These are phyloP conservation scores for Daldinia caldariorum DNA, from an alignment of 495 filamentous ascomycete genomes.

Conservation along the genomic window DNA sequence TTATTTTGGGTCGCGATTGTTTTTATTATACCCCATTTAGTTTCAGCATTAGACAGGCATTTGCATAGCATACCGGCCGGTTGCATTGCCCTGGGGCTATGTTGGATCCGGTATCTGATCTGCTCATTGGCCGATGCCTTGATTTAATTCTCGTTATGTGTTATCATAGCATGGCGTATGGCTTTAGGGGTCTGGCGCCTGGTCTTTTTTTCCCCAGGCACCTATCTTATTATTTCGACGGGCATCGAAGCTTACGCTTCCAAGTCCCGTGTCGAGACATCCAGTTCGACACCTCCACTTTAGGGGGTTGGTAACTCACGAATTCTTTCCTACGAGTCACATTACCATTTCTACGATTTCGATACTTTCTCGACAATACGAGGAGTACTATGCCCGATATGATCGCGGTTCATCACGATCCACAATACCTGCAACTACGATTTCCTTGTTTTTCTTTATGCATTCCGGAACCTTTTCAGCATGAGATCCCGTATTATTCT, in stretches of 20 bases:
- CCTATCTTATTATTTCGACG: constrained; percentile 15
- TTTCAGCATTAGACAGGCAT: constrained; percentile 48
- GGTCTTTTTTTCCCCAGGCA: constrained; percentile 20
- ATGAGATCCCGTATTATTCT: neutral
- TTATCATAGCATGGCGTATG: constrained; percentile 46
- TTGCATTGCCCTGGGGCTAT: constrained; percentile 46
- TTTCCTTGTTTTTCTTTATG: constrained; percentile 29
- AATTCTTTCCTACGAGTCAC: constrained; percentile 33
- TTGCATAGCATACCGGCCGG: constrained; percentile 43
- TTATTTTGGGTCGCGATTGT: constrained; percentile 23
- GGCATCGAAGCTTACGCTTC: constrained; percentile 22
- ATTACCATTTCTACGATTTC: constrained; percentile 35
- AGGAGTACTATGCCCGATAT: constrained; percentile 32
- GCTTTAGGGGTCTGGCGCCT: constrained; percentile 21
- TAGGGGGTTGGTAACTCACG: constrained; percentile 18
- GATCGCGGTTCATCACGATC: constrained; percentile 37
- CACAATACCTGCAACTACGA: constrained; percentile 26
- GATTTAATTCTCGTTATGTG: constrained; percentile 9
- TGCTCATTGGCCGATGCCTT: constrained; percentile 29
- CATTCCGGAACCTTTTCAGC: constrained; percentile 11
- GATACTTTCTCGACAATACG: constrained; percentile 30
- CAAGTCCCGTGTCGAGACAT: constrained; percentile 9
- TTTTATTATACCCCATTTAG: constrained; percentile 39
- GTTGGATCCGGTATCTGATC: constrained; percentile 45
- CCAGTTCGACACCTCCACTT: constrained; percentile 13